A percentile compares a stretch with the other conserved stretches of the same genome.
Conservation (phyloP, 2,329 filamentous ascomycete species). For the Aspergillus sp. region DNA sequence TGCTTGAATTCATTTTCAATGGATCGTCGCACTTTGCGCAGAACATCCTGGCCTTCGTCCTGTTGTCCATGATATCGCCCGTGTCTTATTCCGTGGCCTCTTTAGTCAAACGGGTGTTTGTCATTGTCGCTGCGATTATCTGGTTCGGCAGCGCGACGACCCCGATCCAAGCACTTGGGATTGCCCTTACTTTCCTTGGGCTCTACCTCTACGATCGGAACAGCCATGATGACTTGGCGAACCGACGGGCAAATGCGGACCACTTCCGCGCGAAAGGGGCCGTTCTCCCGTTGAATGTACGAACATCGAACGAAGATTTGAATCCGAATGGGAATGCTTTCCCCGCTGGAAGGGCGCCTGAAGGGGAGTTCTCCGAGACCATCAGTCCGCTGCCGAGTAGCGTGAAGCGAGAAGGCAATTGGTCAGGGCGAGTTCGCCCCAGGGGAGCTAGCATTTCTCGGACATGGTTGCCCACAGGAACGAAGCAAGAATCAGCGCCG, state of each 20-base stretch:
- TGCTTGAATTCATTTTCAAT: slow-evolving; percentile 91
- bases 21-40: slow-evolving; percentile 94
- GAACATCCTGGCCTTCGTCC: slow-evolving; percentile 86
- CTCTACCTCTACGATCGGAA: slow-evolving; percentile 94
- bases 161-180: slow-evolving; percentile 70
- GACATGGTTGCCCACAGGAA: slow-evolving; percentile 65
- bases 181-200: slow-evolving; percentile 79
- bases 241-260: slow-evolving; percentile 59
- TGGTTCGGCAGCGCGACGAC: slow-evolving; percentile 94
- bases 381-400: slow-evolving; percentile 12
- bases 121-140: slow-evolving; percentile 86
- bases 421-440: slow-evolving; percentile 33
- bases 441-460: slow-evolving; percentile 31
- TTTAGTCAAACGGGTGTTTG: slow-evolving; percentile 93
- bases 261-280: slow-evolving; percentile 55
- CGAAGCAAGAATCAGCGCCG: slow-evolving; percentile 83
- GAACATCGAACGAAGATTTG: slow-evolving; percentile 27
- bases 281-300: slow-evolving; percentile 55
- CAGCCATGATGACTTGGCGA: slow-evolving; percentile 76
- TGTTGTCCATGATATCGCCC: slow-evolving; percentile 86
- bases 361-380: slow-evolving; percentile 12
- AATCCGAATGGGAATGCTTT: slow-evolving; percentile 30
- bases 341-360: slow-evolving; percentile 15
- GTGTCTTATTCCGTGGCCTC: slow-evolving; percentile 96
- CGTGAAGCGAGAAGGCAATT: slow-evolving; percentile 37